Percentiles rank a stretch among this genome's conserved stretches.
Evolutionary conservation across 805 yeast species (phyloP).

Genomic region (Starmerella floricola): DNA sequence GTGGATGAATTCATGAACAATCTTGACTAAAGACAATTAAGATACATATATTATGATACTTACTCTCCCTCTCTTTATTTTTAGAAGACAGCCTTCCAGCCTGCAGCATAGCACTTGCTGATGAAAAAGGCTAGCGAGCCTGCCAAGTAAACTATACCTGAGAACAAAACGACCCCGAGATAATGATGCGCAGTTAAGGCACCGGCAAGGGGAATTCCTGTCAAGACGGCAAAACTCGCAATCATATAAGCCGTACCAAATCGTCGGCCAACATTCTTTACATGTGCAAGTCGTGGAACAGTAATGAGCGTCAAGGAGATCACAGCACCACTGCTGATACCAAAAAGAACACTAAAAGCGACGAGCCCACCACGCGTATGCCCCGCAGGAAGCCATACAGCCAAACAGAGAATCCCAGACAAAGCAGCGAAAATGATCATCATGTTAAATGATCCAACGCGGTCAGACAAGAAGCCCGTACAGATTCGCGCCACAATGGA

Average conservation of each 20-base stretch:
- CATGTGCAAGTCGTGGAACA: constrained; percentile 51
- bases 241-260: constrained; percentile 54
- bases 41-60: neutral
- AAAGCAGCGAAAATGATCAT: constrained; percentile 39
- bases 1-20: too few relatives aligned
- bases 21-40: too few relatives aligned
- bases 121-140: constrained; percentile 23
- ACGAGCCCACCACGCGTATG: constrained; percentile 36
- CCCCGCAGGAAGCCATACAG: constrained; percentile 54
- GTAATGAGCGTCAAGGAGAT: constrained; percentile 58
- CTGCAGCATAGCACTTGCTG: constrained; percentile 24
- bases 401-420: constrained; percentile 38
- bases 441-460: constrained; percentile 45
- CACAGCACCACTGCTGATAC: constrained; percentile 43
- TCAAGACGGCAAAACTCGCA: constrained; percentile 29
- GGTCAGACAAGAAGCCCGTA: constrained; percentile 46
- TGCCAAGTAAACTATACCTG: constrained; percentile 25
- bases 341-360: constrained; percentile 36
- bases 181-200: constrained; percentile 25
- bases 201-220: constrained; percentile 33
- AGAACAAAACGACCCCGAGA: constrained; percentile 27
- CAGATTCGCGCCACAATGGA: constrained; percentile 44
- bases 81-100: constrained; percentile 20
- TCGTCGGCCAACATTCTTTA: constrained; percentile 52
- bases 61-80: neutral